Evolutionary conservation across 2,329 filamentous ascomycete genomes (phyloP), one percentile per base, ranked within the genome.

Genomic region (Venturia pyrina): DNA sequence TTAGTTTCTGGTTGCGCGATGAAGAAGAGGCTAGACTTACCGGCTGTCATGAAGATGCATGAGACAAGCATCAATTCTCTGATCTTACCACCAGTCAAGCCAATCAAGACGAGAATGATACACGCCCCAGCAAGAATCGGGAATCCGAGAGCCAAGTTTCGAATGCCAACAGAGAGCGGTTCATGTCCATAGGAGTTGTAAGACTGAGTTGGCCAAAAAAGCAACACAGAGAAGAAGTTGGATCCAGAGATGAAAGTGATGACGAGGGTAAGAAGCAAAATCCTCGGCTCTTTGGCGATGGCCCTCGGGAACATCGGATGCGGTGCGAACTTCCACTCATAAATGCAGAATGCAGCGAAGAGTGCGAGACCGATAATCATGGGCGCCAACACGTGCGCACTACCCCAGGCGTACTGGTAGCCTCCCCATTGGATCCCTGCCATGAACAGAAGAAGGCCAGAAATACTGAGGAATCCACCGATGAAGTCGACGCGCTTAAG

Each of bases 1-100:
- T 32, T 19, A 43, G 43, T 68, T n/a, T 56, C 5, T 40, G 24
- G 10, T 21, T 10, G 2, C 28, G 7, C 5, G 11, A 17, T 5
- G 21, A 28, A 1, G 43, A 32, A 3, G 7, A 37, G n/a, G 13
- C n/a, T 3, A n/a, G 34, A 65, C 68, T n/a, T 66, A 66, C 80
- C 85, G 24, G 84, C 85, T 1, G 87, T 89, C 87, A 89, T 89
- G 37, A 88, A 69, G 10, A 82, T 72, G 3, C 83, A 86, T 67
- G 83, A 83, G 40, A 80, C 74, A 63, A 88, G 82, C 75, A 89
- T 80, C 60, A 89, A 76, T 67, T 81, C 79, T 66, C 82, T 83
- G 69, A 85, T 88, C 66, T 82, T 81, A 15, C 86, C 86, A 50
- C 80, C 80, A 69, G 85, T 81, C 8, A 82, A 73, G 28, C 82